A percentile compares a stretch with the other conserved stretches of the same genome.
Conservation (phyloP, 2,329 filamentous ascomycete genomes). For the Colletotrichum truncatum region DNA sequence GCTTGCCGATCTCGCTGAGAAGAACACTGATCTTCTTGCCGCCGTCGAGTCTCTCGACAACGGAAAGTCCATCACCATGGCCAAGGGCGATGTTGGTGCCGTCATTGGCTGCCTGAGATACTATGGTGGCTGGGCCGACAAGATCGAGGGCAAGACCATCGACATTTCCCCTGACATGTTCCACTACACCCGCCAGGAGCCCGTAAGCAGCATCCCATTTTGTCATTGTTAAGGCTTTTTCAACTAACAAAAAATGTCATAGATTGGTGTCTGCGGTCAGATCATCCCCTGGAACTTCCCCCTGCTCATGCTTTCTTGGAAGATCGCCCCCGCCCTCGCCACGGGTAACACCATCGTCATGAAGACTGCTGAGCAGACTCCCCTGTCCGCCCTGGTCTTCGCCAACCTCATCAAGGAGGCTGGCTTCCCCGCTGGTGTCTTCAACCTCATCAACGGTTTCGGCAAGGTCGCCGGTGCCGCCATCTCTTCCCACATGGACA, state of each 20-base stretch:
- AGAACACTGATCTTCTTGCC: constrained; percentile 79
- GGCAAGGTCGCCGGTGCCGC: constrained; percentile 82
- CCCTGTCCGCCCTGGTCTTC: constrained; percentile 73
- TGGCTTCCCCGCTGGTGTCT: constrained; percentile 80
- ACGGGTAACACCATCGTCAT: constrained; percentile 78
- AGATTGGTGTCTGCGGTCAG: constrained; percentile 83
- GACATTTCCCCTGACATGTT: constrained; percentile 82
- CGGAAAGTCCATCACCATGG: constrained; percentile 82
- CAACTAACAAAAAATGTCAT: background rate
- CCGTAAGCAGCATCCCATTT: no score
- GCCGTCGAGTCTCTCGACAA: constrained; percentile 90
- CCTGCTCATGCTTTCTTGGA: constrained; percentile 84
- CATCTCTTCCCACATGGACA: constrained; percentile 78
- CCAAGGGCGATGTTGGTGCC: constrained; percentile 77
- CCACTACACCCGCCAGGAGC: constrained; percentile 85
- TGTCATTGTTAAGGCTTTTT: no score
- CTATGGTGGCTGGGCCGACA: constrained; percentile 87
- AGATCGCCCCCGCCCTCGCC: constrained; percentile 79
- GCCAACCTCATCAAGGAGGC: constrained; percentile 76
- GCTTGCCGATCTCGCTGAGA: constrained; percentile 83
- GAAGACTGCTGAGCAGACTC: constrained; percentile 82
- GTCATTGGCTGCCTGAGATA: constrained; percentile 75
- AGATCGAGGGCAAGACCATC: constrained; percentile 88
- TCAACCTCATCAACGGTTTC: constrained; percentile 82
- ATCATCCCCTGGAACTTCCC: constrained; percentile 94